These are phyloP conservation scores for Epicoccum nigrum DNA, from an alignment of 2,329 filamentous ascomycete species.

Conservation along the genomic window DNA sequence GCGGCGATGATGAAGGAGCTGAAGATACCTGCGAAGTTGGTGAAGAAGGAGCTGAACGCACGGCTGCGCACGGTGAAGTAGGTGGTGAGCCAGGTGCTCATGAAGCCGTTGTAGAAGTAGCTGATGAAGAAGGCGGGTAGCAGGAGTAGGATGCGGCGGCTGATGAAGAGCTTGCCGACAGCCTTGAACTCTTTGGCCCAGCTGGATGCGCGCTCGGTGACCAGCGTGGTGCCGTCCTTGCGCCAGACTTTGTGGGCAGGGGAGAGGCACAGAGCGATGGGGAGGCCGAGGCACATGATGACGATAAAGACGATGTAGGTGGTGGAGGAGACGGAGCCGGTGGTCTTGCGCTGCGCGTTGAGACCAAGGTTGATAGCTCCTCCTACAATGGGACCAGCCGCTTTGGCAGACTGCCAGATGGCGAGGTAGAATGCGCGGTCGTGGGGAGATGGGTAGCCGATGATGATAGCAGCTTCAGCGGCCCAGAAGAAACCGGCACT, in stretches of 20 bases:
- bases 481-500: conserved; percentile 53
- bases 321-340: conserved; percentile 47
- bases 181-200: conserved; percentile 40
- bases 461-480: conserved; percentile 51
- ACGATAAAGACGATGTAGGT: conserved; percentile 57
- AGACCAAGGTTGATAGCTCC: conserved; percentile 59
- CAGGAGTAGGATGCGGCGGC: conserved; percentile 40
- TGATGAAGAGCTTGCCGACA: conserved; percentile 38
- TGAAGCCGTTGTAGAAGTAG: conserved; percentile 48
- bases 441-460: conserved; percentile 48
- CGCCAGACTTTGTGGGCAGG: conserved; percentile 54
- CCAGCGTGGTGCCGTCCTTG: conserved; percentile 49
- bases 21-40: conserved; percentile 47
- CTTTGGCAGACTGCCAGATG: conserved; percentile 45
- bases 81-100: conserved; percentile 43
- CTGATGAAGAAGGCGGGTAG: conserved; percentile 47
- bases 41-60: conserved; percentile 46
- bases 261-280: conserved; percentile 53
- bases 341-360: conserved; percentile 49
- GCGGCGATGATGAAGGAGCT: conserved; percentile 44
- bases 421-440: conserved; percentile 47
- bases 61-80: conserved; percentile 47
- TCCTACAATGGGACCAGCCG: conserved; percentile 53
- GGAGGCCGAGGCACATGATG: conserved; percentile 55
- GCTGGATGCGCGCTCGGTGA: conserved; percentile 30